Evolutionary conservation across 2,329 filamentous ascomycete species (phyloP).

Genomic region (Bipolaris oryzae): DNA sequence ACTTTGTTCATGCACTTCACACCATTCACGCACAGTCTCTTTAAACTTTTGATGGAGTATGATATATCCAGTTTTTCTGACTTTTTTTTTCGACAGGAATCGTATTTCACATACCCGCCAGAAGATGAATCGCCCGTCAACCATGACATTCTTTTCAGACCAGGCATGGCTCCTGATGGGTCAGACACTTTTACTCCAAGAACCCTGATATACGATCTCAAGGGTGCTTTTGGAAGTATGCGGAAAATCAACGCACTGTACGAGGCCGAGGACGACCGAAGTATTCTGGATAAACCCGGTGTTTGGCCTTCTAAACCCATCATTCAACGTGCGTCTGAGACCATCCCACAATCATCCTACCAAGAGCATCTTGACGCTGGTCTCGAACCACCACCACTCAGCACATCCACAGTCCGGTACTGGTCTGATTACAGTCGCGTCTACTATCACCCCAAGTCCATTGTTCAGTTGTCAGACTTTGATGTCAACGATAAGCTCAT

Average conservation of each 20-base stretch:
- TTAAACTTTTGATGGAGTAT: neutral
- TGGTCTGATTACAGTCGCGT: constrained; percentile 96
- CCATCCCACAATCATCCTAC: constrained; percentile 75
- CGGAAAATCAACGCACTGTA: constrained; percentile 89
- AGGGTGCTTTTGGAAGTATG: constrained; percentile 88
- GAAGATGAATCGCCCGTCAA: constrained; percentile 70
- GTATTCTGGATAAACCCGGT: constrained; percentile 28
- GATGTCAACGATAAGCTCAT: constrained; percentile 79
- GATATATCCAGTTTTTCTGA: neutral
- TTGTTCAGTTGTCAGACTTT: constrained; percentile 81
- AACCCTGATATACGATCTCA: constrained; percentile 92
- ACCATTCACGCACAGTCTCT: neutral
- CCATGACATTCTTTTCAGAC: constrained; percentile 87
- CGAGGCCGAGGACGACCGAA: constrained; percentile 59
- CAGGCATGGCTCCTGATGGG: constrained; percentile 81
- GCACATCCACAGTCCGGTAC: constrained; percentile 77
- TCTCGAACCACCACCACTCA: constrained; percentile 66
- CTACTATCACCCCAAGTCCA: constrained; percentile 88
- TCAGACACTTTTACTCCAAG: constrained; percentile 91
- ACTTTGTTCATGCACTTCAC: neutral
- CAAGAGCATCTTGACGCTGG: constrained; percentile 80
- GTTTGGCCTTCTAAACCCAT: constrained; percentile 53
- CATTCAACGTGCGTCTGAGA: constrained; percentile 65
- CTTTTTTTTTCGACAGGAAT: constrained; percentile 72
- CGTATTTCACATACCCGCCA: constrained; percentile 89